These are phyloP conservation scores for Apiospora saccharicola DNA, from an alignment of 2,329 filamentous ascomycete species.

Conservation along the genomic window DNA sequence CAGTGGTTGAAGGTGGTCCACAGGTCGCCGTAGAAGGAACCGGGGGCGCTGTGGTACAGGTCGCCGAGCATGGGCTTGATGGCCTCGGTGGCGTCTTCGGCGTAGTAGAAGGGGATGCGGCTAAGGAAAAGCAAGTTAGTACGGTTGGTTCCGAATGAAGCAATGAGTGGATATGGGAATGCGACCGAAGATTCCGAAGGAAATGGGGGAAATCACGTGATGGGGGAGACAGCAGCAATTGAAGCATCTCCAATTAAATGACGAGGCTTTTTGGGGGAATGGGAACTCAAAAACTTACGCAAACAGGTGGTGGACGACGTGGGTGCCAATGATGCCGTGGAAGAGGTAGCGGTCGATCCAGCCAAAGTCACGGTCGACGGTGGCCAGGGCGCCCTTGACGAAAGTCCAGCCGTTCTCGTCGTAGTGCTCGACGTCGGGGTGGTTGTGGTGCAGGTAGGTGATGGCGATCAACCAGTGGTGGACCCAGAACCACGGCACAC, in stretches of 20 bases:
- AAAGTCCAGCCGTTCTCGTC: constrained; percentile 67
- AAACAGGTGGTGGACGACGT: constrained; percentile 64
- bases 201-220: background rate
- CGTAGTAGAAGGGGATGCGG: constrained; percentile 61
- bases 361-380: constrained; percentile 70
- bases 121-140: constrained; percentile 24
- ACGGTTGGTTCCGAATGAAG: background rate
- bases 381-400: constrained; percentile 67
- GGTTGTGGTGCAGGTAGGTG: constrained; percentile 78
- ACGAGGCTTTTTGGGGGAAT: too few species aligned
- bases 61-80: constrained; percentile 56
- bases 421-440: constrained; percentile 64
- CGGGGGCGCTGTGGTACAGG: constrained; percentile 50
- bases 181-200: background rate
- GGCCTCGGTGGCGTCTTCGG: constrained; percentile 56
- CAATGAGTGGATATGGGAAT: background rate
- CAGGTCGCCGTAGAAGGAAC: constrained; percentile 43
- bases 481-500: constrained; percentile 72
- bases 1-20: constrained; percentile 44
- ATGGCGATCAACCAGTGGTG: constrained; percentile 78
- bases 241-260: background rate
- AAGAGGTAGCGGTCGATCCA: constrained; percentile 71
- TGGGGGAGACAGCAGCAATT: background rate
- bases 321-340: constrained; percentile 69
- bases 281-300: constrained; percentile 42